These are phyloP conservation scores for Aspergillaceae sp. DNA, from an alignment of 2,329 filamentous ascomycete species.

Conservation along the genomic window DNA sequence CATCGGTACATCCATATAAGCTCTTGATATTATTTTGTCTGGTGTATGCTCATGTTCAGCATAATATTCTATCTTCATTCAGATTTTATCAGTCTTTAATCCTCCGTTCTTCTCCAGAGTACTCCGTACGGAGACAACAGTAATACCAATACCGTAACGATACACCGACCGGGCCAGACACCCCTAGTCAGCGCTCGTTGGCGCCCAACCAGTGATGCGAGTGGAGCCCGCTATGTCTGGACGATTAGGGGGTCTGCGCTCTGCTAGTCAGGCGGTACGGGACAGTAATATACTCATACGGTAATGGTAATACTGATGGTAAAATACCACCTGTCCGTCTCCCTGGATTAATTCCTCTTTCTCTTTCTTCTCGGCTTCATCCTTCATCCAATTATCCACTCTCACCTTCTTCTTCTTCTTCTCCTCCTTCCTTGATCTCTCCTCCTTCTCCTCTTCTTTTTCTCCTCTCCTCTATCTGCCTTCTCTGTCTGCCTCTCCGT, in stretches of 20 bases:
- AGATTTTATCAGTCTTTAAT: not conserved
- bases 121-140: not conserved
- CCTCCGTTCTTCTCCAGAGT: not conserved
- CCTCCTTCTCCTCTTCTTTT: not conserved
- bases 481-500: constrained; percentile 14
- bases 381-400: too few relatives aligned
- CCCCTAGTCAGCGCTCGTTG: not conserved
- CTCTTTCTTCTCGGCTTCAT: too few relatives aligned
- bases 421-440: not conserved
- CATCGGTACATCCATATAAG: not conserved
- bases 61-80: not conserved
- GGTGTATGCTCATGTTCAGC: not conserved
- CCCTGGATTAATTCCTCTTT: too few relatives aligned
- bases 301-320: too few relatives aligned
- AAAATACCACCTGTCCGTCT: too few relatives aligned
- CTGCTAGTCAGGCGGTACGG: too few relatives aligned
- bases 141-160: not conserved
- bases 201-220: not conserved
- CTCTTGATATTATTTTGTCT: not conserved
- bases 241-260: too few relatives aligned
- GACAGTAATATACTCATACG: too few relatives aligned
- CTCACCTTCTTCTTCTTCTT: too few relatives aligned
- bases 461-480: constrained; percentile 13
- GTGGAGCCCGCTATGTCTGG: constrained; percentile 1
- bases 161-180: not conserved